Percentiles rank a stretch among this genome's conserved stretches.
phyloP scores from a whole-genome alignment of 2,329 filamentous ascomycete species.

The Alternaria ventricosa region DNA sequence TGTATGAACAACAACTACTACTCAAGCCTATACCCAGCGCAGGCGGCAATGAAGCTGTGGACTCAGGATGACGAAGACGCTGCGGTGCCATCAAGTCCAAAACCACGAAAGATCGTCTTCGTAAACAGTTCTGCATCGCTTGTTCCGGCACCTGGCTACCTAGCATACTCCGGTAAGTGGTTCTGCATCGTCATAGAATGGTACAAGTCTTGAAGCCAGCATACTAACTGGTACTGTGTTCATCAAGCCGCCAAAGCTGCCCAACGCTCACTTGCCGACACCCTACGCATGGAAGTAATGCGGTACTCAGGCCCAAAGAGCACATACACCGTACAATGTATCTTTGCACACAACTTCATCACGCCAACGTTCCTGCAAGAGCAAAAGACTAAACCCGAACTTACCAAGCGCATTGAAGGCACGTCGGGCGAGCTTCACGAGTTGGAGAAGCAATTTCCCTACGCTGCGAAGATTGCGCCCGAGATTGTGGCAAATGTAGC shows the following conservation, averaged over 20 bases:
- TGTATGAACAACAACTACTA: background rate
- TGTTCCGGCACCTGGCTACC: background rate
- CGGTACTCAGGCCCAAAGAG: slow-evolving; percentile 22
- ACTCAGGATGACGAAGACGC: background rate
- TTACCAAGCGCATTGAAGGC: slow-evolving; percentile 37
- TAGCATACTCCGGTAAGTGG: background rate
- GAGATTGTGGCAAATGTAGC: slow-evolving; percentile 25
- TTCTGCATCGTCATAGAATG: background rate
- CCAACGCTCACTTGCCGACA: slow-evolving; percentile 32
- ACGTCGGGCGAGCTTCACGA: slow-evolving; percentile 1
- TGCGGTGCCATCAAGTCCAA: background rate
- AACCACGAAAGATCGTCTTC: background rate
- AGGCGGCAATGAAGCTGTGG: background rate
- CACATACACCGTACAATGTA: slow-evolving; percentile 32
- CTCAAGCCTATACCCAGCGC: background rate
- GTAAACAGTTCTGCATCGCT: background rate
- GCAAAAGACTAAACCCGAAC: slow-evolving; percentile 32
- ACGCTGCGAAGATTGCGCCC: slow-evolving; percentile 25
- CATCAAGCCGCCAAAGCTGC: slow-evolving; percentile 12
- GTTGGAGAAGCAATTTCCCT: slow-evolving; percentile 25
- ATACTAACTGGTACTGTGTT: background rate
- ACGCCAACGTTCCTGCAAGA: slow-evolving; percentile 31
- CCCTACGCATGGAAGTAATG: slow-evolving; percentile 25
- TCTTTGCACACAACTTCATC: slow-evolving; percentile 34
- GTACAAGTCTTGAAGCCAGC: background rate